Evolutionary conservation across 306 rosid genomes (phyloP), one percentile per base, ranked within the genome.

Genomic region (Sindora glabra): DNA sequence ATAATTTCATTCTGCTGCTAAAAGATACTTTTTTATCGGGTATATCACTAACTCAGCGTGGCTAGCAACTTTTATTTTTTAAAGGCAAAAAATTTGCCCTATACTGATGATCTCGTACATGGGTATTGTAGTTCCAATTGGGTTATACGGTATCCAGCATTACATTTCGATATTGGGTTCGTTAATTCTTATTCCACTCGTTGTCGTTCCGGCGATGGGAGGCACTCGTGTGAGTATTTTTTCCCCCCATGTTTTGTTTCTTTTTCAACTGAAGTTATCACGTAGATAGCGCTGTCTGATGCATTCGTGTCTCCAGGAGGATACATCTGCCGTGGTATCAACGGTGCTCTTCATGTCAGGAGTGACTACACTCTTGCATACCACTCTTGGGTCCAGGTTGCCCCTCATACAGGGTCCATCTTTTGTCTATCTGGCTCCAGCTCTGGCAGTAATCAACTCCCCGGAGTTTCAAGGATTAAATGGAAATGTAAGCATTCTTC

Each of bases 171-270:
- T 86, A 22, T 50, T 94, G 77, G 99, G 95, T 67, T 94, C 99
- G 21, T 59, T 94, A 79, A 66, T 94, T 82, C 94, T 94, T 23
- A 66, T 84, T 52, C 99, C 99, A 21, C 97, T 94, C 33, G 89
- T 89, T 49, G 82, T 89, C 22, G 99, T 84, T 71, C 97, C 99
- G 8, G 97, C 99, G n/a, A 94, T 94, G 99, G 99, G 99, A 72
- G 99, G 99, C 60, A 73, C 80, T 77, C 70, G 81, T 25, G 99
- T 94, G 79, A 89, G 99, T 84, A 62, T 12, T 51, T 62, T 52
- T 15, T 16, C n/a, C 54, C 48, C 59, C 17, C 24, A n/a, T 17
- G 64, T 30, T 19, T 8, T 59, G 8, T 41, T 0, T 49, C 1
- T 23, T 49, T n/a, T 25, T 40, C 37, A 11, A 15, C 59, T 34